These are phyloP conservation scores for Tetracentron sinense DNA, from an alignment of 164 flowering plant genomes.

Conservation along the genomic window DNA sequence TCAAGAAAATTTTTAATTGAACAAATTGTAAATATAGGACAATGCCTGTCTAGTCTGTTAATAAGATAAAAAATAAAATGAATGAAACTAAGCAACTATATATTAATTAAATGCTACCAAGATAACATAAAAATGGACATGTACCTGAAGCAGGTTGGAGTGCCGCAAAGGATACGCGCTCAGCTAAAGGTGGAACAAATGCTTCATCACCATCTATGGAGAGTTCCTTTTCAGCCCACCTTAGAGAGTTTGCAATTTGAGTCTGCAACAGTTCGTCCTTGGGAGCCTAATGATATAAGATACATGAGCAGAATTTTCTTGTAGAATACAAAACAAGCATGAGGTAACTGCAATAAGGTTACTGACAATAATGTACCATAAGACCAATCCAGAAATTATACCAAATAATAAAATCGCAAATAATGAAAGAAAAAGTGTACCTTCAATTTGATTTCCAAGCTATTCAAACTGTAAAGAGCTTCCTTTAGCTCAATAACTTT, in stretches of 20 bases:
- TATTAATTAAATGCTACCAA: not conserved
- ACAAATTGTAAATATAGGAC: too few relatives aligned
- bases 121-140: slow-evolving; percentile 2
- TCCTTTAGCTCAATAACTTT: slow-evolving; percentile 38
- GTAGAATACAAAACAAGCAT: not conserved
- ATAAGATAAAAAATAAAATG: too few relatives aligned
- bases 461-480: slow-evolving; percentile 41
- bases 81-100: not conserved
- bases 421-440: slow-evolving; percentile 20
- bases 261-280: slow-evolving; percentile 58
- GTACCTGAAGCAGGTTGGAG: slow-evolving; percentile 63
- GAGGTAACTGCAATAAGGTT: too few relatives aligned
- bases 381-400: too few relatives aligned
- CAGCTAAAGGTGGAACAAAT: slow-evolving; percentile 50
- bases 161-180: slow-evolving; percentile 63
- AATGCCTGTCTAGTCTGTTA: not conserved
- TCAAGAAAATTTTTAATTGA: not conserved
- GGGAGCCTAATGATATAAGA: slow-evolving; percentile 35
- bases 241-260: slow-evolving; percentile 39
- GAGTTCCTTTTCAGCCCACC: slow-evolving; percentile 56
- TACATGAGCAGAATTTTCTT: not conserved
- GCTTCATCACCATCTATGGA: slow-evolving; percentile 31
- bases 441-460: slow-evolving; percentile 68
- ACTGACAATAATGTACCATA: not conserved
- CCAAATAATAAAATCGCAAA: not conserved